Evolutionary conservation across 2,329 filamentous ascomycete species (phyloP), one percentile per base, ranked within the genome.

Genomic region (Apiospora marii): DNA sequence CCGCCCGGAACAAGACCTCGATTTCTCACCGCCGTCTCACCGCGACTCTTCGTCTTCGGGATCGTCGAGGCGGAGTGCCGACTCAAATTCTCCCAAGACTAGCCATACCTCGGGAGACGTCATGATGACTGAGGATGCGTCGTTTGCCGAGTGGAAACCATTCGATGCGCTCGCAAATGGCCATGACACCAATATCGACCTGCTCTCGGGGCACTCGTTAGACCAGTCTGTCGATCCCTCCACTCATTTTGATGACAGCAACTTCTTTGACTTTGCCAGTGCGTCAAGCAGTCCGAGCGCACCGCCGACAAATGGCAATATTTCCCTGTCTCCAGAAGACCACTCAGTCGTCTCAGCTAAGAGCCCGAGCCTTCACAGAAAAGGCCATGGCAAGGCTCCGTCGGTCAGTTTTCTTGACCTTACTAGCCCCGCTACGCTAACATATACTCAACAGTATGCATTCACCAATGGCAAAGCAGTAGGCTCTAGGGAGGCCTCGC

Each of bases 191-290:
- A 73, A 74, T 61, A 77, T 76, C 67, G 71, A 71, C 34, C 69
- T 78, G 74, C 76, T 78, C 12, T 44, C 53, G 51, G 69, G 72
- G 30, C 75, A 78, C 37, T 68, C 75, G 10, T 69, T 77, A 58
- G 76, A 79, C 51, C 73, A 75, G 10, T 71, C 73, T 24, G 73
- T 76, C 37, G 76, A 77, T 41, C 73, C 75, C 72, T 74, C 79
- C 61, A 74, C 79, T 24, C 70, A 74, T 68, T 74, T 81, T n/a
- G 75, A 80, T 24, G 80, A 81, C 72, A 85, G 87, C 73, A 83
- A 83, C 75, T 84, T 84, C 70, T 89, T 91, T 75, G 87, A 90
- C 75, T 91, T 92, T 77, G 86, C 88, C 22, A 89, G 88, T 76
- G 87, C 87, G 12, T 87, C 88, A 1, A 90, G 86, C 75, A 92